These are phyloP conservation scores for Adansonia rubrostipa DNA, from an alignment of 441 rosid genomes.

Conservation along the genomic window DNA sequence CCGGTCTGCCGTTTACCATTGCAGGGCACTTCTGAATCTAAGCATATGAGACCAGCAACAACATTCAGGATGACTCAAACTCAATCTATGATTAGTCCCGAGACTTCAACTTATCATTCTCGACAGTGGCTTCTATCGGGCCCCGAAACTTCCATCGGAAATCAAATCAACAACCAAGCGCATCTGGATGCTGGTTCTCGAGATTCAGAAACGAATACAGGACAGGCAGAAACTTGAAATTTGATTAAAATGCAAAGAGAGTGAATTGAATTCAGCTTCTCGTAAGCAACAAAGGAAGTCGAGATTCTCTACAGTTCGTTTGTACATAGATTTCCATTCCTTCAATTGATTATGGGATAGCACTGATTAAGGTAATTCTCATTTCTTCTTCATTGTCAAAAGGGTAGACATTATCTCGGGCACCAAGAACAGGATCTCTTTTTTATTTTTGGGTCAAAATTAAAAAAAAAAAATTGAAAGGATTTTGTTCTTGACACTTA, in stretches of 20 bases:
- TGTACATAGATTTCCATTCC: not conserved
- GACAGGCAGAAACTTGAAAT: conserved; percentile 7
- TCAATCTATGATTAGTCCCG: conserved; percentile 24
- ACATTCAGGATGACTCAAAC: conserved; percentile 21
- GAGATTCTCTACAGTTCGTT: not conserved
- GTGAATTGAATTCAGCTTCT: not conserved
- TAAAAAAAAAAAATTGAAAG: not conserved
- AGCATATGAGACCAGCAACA: conserved; percentile 33
- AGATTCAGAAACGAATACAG: conserved; percentile 24
- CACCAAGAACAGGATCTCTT: too few relatives aligned
- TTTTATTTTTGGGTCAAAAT: not conserved
- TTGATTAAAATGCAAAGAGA: not conserved
- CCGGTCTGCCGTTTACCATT: conserved; percentile 59
- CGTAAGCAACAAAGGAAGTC: not conserved
- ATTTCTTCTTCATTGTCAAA: not conserved
- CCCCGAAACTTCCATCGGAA: conserved; percentile 27
- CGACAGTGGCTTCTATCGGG: conserved; percentile 40
- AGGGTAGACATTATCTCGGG: too few relatives aligned
- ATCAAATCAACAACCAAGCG: conserved; percentile 27
- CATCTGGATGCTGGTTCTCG: conserved; percentile 22
- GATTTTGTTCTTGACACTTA: not conserved
- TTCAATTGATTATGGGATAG: not conserved
- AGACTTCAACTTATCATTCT: conserved; percentile 21
- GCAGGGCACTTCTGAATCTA: conserved; percentile 40
- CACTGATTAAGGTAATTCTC: not conserved